Percentiles rank a stretch among this genome's conserved stretches.
Evolutionary conservation across 2,329 filamentous ascomycete genomes (phyloP).

Genomic region (Bipolaris bicolor): DNA sequence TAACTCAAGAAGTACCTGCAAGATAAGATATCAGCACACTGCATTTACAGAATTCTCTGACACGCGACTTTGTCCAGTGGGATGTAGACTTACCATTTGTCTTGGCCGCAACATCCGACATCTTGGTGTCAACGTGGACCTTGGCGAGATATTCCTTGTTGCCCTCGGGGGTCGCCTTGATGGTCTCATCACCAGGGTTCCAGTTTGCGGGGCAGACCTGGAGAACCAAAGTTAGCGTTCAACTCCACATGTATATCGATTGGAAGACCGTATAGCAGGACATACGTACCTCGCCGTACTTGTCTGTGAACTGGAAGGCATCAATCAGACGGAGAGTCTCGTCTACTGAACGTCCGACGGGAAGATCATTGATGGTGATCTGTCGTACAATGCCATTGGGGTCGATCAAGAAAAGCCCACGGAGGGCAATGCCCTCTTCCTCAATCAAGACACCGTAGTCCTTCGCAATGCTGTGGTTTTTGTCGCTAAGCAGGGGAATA

Average conservation of each 20-base stretch:
- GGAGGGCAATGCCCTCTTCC: slow-evolving; percentile 67
- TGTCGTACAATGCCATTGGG: slow-evolving; percentile 65
- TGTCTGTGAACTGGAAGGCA: slow-evolving; percentile 56
- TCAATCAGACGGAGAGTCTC: slow-evolving; percentile 65
- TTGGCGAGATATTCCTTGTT: slow-evolving; percentile 49
- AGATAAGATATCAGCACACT: slow-evolving; percentile 7
- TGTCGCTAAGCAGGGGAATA: slow-evolving; percentile 67
- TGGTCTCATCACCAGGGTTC: slow-evolving; percentile 49
- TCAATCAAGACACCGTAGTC: slow-evolving; percentile 69
- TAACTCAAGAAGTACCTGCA: slow-evolving; percentile 11
- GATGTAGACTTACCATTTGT: slow-evolving; percentile 34
- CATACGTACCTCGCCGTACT: slow-evolving; percentile 47
- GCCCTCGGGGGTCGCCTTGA: slow-evolving; percentile 50
- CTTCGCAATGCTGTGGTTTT: slow-evolving; percentile 64
- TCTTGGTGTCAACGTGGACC: slow-evolving; percentile 45
- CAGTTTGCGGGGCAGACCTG: slow-evolving; percentile 52
- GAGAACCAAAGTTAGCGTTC: slow-evolving; percentile 4
- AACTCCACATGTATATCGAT: neutral
- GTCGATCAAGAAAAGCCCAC: slow-evolving; percentile 71
- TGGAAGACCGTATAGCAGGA: neutral
- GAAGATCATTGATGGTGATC: slow-evolving; percentile 70
- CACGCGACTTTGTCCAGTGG: too few species aligned
- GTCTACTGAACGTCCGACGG: slow-evolving; percentile 68
- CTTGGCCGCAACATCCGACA: slow-evolving; percentile 35
- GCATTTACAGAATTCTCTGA: neutral